Conservation (phyloP, 225 moss, liverwort and hornwort genomes). For the Physcomitrium patens region DNA sequence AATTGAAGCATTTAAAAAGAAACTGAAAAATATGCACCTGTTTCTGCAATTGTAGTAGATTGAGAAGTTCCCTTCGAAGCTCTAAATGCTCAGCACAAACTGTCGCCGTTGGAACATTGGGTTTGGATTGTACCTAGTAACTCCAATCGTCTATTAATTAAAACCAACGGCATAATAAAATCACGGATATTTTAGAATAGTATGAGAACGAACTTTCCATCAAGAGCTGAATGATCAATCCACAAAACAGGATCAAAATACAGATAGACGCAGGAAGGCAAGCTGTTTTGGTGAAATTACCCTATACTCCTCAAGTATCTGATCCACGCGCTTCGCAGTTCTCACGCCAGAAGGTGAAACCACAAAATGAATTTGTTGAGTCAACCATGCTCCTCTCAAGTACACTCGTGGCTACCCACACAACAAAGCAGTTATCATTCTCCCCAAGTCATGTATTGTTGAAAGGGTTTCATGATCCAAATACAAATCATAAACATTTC, state of each 20-base stretch:
- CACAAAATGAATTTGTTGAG: slow-evolving; percentile 79
- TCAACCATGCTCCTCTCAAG: slow-evolving; percentile 60
- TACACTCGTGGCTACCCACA: slow-evolving; percentile 57
- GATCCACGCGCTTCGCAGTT: slow-evolving; percentile 90
- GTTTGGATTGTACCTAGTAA: slow-evolving; percentile 56
- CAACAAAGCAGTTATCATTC: slow-evolving; percentile 16
- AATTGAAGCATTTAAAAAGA: background rate
- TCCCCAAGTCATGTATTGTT: background rate
- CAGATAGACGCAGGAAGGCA: background rate
- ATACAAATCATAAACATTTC: background rate
- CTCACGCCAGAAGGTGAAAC: slow-evolving; percentile 84
- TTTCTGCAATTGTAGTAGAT: slow-evolving; percentile 59
- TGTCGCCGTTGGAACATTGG: slow-evolving; percentile 57
- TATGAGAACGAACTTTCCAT: background rate
- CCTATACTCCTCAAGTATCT: slow-evolving; percentile 89
- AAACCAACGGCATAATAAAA: background rate
- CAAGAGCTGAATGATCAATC: background rate
- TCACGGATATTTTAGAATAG: background rate
- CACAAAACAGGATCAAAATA: slow-evolving; percentile 4
- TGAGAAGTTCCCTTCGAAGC: slow-evolving; percentile 59
- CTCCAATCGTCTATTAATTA: background rate
- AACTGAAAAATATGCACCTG: slow-evolving; percentile 39
- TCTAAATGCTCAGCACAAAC: slow-evolving; percentile 65
- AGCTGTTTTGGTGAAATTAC: slow-evolving; percentile 40
- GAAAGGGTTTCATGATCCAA: slow-evolving; percentile 4